Percentiles rank a stretch among this genome's conserved stretches.
These are phyloP conservation scores for Wickerhamiella sergipiensis DNA, from an alignment of 805 yeast genomes.

Conservation along the genomic window DNA sequence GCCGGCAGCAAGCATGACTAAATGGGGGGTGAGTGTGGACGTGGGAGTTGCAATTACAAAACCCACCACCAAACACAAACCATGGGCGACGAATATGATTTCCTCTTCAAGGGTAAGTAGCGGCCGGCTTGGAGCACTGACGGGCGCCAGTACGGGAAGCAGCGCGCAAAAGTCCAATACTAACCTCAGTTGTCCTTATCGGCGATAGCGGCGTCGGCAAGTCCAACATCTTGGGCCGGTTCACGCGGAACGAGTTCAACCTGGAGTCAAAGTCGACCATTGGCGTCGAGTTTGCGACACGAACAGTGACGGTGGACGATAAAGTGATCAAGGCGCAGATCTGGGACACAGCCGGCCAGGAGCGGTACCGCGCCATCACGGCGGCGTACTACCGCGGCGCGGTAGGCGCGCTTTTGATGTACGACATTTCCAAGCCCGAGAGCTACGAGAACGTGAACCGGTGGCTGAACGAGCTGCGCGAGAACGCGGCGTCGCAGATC, in stretches of 20 bases:
- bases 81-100: constrained; percentile 71
- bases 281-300: constrained; percentile 96
- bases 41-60: neutral
- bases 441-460: constrained; percentile 76
- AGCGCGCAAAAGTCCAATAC: neutral
- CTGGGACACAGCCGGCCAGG: constrained; percentile 99
- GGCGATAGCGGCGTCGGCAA: constrained; percentile 98
- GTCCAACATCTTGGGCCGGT: constrained; percentile 82
- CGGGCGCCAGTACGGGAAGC: neutral
- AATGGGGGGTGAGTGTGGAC: neutral
- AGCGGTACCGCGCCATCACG: constrained; percentile 94
- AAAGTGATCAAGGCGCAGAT: constrained; percentile 93
- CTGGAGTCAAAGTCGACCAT: constrained; percentile 88
- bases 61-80: constrained; percentile 2
- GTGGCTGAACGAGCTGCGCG: constrained; percentile 90
- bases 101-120: constrained; percentile 52
- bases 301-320: constrained; percentile 88
- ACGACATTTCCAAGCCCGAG: constrained; percentile 91
- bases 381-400: constrained; percentile 97
- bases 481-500: constrained; percentile 92
- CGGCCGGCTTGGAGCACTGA: neutral
- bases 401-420: constrained; percentile 90
- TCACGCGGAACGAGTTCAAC: constrained; percentile 91
- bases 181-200: constrained; percentile 60
- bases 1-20: constrained; percentile 3